Conservation (phyloP, 345 rosid genomes). For the Isatis tinctoria region DNA sequence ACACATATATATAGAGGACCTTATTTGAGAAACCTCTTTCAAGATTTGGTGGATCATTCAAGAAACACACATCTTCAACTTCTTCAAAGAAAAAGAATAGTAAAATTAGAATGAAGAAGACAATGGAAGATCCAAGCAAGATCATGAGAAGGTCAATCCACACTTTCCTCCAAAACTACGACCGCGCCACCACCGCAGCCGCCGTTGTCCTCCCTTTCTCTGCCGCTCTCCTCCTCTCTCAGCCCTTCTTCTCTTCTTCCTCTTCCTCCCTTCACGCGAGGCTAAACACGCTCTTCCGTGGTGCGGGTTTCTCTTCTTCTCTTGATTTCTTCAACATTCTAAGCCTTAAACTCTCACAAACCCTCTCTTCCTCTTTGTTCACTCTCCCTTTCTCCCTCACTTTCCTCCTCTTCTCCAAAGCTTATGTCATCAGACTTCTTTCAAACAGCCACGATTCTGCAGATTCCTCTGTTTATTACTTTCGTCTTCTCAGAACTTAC, state of each 20-base stretch:
- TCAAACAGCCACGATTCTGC: slow-evolving; percentile 35
- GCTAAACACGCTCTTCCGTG: slow-evolving; percentile 43
- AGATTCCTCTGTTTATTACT: slow-evolving; percentile 36
- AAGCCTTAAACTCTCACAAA: slow-evolving; percentile 69
- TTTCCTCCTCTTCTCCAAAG: slow-evolving; percentile 66
- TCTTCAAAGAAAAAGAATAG: background rate
- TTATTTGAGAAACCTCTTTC: slow-evolving; percentile 20
- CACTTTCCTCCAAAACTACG: slow-evolving; percentile 58
- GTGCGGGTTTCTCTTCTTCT: slow-evolving; percentile 74
- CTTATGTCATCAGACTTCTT: slow-evolving; percentile 36
- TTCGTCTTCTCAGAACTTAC: slow-evolving; percentile 47
- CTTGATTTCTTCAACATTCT: slow-evolving; percentile 50
- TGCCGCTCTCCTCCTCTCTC: slow-evolving; percentile 33
- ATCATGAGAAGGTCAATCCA: slow-evolving; percentile 66
- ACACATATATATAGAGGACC: slow-evolving; percentile 11
- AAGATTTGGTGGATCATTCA: slow-evolving; percentile 28
- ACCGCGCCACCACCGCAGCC: slow-evolving; percentile 50
- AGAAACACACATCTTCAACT: slow-evolving; percentile 24
- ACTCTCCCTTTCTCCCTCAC: slow-evolving; percentile 74
- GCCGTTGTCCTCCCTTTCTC: slow-evolving; percentile 63
- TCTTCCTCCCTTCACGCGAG: slow-evolving; percentile 34
- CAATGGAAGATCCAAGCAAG: slow-evolving; percentile 48
- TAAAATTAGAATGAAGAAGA: slow-evolving; percentile 21
- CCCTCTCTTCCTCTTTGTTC: slow-evolving; percentile 50
- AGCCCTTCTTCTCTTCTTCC: slow-evolving; percentile 28